Conservation (phyloP, 192 early-diverging fungal species). For the Entomortierella parvispora region DNA sequence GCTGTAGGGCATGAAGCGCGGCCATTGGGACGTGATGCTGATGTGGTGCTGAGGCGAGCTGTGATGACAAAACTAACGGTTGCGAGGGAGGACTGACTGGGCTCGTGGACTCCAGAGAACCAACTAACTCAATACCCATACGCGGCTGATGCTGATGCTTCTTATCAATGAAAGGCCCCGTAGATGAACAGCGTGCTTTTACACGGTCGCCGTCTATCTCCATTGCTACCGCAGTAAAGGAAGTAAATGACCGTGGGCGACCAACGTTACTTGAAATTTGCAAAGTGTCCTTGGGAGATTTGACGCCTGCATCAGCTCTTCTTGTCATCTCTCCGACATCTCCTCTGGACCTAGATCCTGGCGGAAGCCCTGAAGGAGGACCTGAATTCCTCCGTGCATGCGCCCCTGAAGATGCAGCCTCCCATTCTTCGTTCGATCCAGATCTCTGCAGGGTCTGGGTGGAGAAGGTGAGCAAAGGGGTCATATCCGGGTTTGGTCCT, state of each 20-base stretch:
- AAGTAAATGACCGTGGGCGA: constrained; percentile 21
- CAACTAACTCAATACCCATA: no score
- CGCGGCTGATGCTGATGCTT: no score
- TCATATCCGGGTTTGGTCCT: no score
- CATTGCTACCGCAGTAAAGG: constrained; percentile 39
- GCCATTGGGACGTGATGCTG: background rate
- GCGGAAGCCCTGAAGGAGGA: background rate
- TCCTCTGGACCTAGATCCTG: background rate
- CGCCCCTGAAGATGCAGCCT: background rate
- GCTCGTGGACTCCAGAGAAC: no score
- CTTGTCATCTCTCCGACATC: background rate
- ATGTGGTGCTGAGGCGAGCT: background rate
- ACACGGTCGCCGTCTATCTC: constrained; percentile 21
- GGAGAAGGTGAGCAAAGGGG: no score
- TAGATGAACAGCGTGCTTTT: background rate
- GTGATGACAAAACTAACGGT: no score
- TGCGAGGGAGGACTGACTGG: no score
- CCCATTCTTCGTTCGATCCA: no score
- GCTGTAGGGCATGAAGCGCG: constrained; percentile 27
- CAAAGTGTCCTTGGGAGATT: constrained; percentile 12
- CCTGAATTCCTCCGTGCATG: background rate
- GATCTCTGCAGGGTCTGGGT: no score
- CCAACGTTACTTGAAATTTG: constrained; percentile 15
- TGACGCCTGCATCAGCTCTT: background rate
- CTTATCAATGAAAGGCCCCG: no score